Percentiles rank a stretch among this genome's conserved stretches.
Conservation (phyloP, 176 grass and related monocot genomes). For the Raddia guianensis region DNA sequence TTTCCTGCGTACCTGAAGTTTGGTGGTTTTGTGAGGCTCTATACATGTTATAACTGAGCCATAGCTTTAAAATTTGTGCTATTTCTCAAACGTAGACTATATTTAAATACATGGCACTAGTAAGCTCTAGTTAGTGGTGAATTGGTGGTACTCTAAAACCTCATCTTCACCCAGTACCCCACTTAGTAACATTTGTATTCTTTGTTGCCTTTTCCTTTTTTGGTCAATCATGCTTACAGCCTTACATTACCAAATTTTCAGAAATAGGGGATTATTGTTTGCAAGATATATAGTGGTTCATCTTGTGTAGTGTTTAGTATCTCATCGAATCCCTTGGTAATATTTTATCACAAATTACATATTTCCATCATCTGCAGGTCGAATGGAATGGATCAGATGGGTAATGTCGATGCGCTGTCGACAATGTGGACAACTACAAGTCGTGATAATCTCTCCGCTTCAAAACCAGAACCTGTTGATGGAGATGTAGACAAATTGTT, state of each 20-base stretch:
- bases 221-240: slow-evolving; percentile 17
- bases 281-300: slow-evolving; percentile 12
- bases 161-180: neutral
- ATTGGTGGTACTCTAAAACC: neutral
- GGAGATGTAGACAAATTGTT: slow-evolving; percentile 53
- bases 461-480: slow-evolving; percentile 47
- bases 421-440: slow-evolving; percentile 39
- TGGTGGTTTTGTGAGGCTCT: neutral
- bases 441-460: slow-evolving; percentile 26
- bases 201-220: neutral
- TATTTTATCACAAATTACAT: slow-evolving; percentile 21
- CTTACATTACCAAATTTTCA: slow-evolving; percentile 14
- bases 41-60: neutral
- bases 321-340: slow-evolving; percentile 12
- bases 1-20: neutral
- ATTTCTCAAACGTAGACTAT: neutral
- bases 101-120: neutral
- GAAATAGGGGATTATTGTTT: slow-evolving; percentile 13
- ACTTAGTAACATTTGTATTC: slow-evolving; percentile 20
- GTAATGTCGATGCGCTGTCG: slow-evolving; percentile 45
- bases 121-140: neutral
- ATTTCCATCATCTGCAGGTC: slow-evolving; percentile 48
- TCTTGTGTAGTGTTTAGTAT: slow-evolving; percentile 26
- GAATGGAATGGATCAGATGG: slow-evolving; percentile 35
- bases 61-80: neutral